These are phyloP conservation scores for Inga leiocalycina DNA, from an alignment of 306 rosid species.

Conservation along the genomic window DNA sequence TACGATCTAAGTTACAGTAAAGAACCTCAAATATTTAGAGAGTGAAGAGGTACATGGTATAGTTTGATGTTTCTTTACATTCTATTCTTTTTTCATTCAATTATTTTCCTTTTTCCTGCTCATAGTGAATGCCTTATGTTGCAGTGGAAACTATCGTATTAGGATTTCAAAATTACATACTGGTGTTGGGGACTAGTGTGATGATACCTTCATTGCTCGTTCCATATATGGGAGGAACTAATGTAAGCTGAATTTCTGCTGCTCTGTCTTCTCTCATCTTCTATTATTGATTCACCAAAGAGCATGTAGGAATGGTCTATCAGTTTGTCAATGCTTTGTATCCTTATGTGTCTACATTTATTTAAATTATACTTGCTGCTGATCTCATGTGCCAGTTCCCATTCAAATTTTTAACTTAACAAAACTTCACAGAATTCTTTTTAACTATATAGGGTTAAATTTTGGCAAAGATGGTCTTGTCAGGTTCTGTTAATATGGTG, in stretches of 20 bases:
- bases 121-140: conserved; percentile 35
- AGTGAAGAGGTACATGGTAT: no score
- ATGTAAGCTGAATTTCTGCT: conserved; percentile 53
- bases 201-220: conserved; percentile 87
- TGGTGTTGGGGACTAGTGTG: conserved; percentile 94
- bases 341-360: neutral
- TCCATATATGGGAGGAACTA: conserved; percentile 91
- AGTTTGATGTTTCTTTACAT: no score
- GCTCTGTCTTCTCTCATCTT: conserved; percentile 11
- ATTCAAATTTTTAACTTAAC: neutral
- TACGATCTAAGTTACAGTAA: no score
- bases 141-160: conserved; percentile 85
- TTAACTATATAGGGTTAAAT: neutral
- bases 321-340: neutral
- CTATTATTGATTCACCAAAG: neutral
- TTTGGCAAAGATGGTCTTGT: neutral
- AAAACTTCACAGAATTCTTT: neutral
- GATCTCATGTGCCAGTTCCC: neutral
- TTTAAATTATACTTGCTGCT: neutral
- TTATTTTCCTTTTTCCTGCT: no score
- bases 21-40: no score
- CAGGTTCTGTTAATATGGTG: neutral
- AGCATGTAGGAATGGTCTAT: neutral
- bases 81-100: no score
- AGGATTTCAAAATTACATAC: conserved; percentile 94